Percentiles rank a stretch among this genome's conserved stretches.
These are phyloP conservation scores for Pyricularia grisea DNA, from an alignment of 2,329 filamentous ascomycete genomes.

Conservation along the genomic window DNA sequence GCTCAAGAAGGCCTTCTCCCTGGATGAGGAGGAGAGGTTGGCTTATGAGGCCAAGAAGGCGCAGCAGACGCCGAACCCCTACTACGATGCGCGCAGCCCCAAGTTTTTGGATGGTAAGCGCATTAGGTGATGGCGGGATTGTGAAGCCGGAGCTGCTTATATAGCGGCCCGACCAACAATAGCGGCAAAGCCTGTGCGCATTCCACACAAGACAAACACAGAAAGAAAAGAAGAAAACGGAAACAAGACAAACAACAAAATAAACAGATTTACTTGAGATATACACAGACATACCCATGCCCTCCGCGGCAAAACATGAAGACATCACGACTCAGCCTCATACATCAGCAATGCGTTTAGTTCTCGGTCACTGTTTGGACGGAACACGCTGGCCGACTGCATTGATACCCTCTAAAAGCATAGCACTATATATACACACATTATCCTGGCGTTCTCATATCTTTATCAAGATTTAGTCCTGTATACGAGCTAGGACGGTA, in stretches of 20 bases:
- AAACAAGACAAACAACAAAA: neutral
- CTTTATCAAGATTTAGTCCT: neutral
- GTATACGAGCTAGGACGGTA: neutral
- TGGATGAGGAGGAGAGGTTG: slow-evolving; percentile 53
- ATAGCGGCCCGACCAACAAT: too few species aligned
- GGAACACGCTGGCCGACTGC: neutral
- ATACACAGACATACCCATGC: neutral
- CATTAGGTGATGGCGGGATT: slow-evolving; percentile 16
- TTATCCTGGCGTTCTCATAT: neutral
- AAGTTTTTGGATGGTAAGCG: slow-evolving; percentile 48
- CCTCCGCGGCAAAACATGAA: neutral
- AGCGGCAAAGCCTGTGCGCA: too few species aligned
- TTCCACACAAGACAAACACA: too few species aligned
- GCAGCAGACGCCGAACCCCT: slow-evolving; percentile 32
- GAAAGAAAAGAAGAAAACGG: neutral
- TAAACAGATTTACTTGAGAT: neutral
- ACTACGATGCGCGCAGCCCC: slow-evolving; percentile 40
- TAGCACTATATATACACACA: neutral
- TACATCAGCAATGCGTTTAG: neutral
- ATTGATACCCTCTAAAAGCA: neutral
- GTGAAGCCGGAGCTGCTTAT: neutral
- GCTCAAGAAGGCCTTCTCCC: slow-evolving; percentile 58
- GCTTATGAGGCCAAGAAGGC: slow-evolving; percentile 48
- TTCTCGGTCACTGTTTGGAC: neutral
- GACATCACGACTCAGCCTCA: neutral